These are phyloP conservation scores for Bullera alba DNA, from an alignment of 768 basidiomycete genomes.

Conservation along the genomic window DNA sequence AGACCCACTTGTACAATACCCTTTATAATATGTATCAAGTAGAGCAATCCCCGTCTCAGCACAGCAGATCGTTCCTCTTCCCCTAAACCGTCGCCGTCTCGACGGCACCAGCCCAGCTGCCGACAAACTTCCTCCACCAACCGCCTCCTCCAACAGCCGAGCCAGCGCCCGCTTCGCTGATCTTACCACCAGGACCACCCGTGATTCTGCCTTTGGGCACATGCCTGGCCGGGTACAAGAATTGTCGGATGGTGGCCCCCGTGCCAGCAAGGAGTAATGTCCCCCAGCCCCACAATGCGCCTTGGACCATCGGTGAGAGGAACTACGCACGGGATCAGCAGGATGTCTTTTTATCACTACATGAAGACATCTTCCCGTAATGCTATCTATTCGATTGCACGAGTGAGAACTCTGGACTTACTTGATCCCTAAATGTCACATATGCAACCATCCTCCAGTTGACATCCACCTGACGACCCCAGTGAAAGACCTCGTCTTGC, in stretches of 20 bases:
- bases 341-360: not conserved
- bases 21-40: no score
- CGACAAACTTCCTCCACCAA: constrained; percentile 41
- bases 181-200: constrained; percentile 26
- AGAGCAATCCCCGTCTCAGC: no score
- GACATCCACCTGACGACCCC: constrained; percentile 41
- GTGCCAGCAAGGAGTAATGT: constrained; percentile 31
- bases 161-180: constrained; percentile 23
- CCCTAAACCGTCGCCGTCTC: constrained; percentile 31
- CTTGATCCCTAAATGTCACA: constrained; percentile 44
- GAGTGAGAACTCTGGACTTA: no score
- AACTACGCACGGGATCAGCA: constrained; percentile 15
- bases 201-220: constrained; percentile 27
- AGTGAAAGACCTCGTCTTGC: constrained; percentile 41
- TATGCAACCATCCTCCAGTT: constrained; percentile 37
- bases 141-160: constrained; percentile 29
- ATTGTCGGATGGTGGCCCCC: constrained; percentile 14
- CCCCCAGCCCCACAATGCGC: constrained; percentile 41
- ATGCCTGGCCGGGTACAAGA: constrained; percentile 37
- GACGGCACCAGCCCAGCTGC: constrained; percentile 39
- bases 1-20: no score
- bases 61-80: no score
- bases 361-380: not conserved
- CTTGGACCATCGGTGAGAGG: constrained; percentile 42
- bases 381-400: not conserved